Evolutionary conservation across 2,329 filamentous ascomycete genomes (phyloP), one percentile per base, ranked within the genome.

Genomic region (Alternaria postmessia): DNA sequence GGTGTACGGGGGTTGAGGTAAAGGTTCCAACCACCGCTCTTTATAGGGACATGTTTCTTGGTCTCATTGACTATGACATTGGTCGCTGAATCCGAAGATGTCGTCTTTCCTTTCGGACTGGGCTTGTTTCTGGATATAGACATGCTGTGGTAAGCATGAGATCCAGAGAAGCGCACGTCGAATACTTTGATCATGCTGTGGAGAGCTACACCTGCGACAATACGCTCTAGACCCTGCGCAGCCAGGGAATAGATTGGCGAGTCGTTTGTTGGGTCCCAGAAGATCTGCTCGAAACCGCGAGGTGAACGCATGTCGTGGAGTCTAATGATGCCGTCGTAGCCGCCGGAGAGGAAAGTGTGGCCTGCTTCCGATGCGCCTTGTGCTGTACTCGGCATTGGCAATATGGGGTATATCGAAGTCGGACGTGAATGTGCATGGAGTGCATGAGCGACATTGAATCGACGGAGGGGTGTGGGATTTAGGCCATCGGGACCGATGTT

Each of bases 101-200:
- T 5, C 12, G 8, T 6, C 49, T 48, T 48, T 2, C 16, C 5
- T 52, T 9, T 20, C 53, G 54, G 7, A 1, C 48, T 59, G 51
- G 5, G 47, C 28, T 28, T 57, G 8, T 26, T 57, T 2, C 20
- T 57, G 1, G 68, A 55, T 1, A 69, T 53, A n/a, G 78, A 65
- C 20, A 77, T 65, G 48, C 67, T 64, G 22, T 75, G 73, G 59
- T 83, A 83, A 1, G 75, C 64, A 42, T 78, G 74, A 3, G 78
- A 79, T 30, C 81, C 80, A 1, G 79, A 67, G 68, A 87, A 79
- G 24, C 88, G 85, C 43, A 90, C 71, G 66, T 90, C 87, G 64
- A 88, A 90, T 5, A 89, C 78, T 66, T 89, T 89, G 44, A 90
- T 75, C 51, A 88, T 79, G 44, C 82, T 84, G 71, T 89, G 85